Base-by-base conservation (phyloP, 768 basidiomycete genomes). In the Agrocybe pediades region DNA sequence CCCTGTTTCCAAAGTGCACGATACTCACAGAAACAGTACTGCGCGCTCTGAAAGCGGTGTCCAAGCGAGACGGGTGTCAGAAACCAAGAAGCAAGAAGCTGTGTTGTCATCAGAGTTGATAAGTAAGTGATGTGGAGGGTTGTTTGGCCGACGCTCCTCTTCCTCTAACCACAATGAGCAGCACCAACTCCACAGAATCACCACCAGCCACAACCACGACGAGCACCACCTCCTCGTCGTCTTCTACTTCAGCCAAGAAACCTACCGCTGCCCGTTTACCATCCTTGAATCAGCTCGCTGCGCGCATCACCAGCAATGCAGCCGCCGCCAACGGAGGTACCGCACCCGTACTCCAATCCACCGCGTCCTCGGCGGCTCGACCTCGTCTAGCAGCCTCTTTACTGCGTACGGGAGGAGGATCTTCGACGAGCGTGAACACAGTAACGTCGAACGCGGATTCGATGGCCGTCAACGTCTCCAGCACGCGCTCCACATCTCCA, bases 221-320 rank as follows among this genome's bases (percentile, higher is more conserved):
- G 23, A 55, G 19, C 19, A n/a, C 48, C 13, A n/a, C 54, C 21
- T 46, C 54, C 9, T 52, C 56, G 5, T 50, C 60, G 16, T 58
- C 60, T 21, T 51, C 60, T 19, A 21, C 54, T 11, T 39, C 58
- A 36, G 41, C 59, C 2, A 66, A 65, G 59, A 62, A 65, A 51
- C 33, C 54, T 2, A 47, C 59, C 19, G 61, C 70, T 42, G 64
- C 55, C 23, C 82, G 88, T 20, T 74, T 85, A 16, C 89, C 89
- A 0, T 90, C 90, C 6, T 78, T 92, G 13, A 88, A 90, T 72
- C 88, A 91, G 68, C 84, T 92, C 50, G 90, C 88, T 2, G 90
- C 90, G 5, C 84, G 88, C 45, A 88, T 91, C 67, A 82, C 77
- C 61, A 71, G 78, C 46, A 82, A 73, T 44, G 61, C 63, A 23